These are phyloP conservation scores for Coprinellus micaceus DNA, from an alignment of 768 basidiomycete genomes.

Conservation along the genomic window DNA sequence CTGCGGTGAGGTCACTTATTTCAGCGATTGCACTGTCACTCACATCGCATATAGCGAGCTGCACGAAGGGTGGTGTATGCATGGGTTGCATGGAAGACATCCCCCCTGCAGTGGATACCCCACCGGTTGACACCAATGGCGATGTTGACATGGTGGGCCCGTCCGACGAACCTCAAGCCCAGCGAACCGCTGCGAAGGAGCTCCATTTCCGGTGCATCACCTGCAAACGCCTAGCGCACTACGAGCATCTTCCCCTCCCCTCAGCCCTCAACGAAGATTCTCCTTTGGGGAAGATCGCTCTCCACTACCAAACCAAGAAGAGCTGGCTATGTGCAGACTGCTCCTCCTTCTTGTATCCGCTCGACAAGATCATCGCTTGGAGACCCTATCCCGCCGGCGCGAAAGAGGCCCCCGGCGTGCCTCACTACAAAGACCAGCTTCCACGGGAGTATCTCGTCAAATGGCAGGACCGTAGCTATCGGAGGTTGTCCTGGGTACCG, in stretches of 20 bases:
- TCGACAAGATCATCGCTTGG: conserved; percentile 93
- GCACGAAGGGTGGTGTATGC: conserved; percentile 74
- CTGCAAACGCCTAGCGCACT: conserved; percentile 83
- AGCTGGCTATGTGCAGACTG: conserved; percentile 79
- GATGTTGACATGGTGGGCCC: conserved; percentile 36
- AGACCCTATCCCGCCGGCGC: conserved; percentile 71
- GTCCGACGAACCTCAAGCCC: conserved; percentile 9
- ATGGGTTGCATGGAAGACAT: conserved; percentile 67
- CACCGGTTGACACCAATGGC: conserved; percentile 2
- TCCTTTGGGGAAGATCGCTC: conserved; percentile 45
- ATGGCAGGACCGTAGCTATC: conserved; percentile 77
- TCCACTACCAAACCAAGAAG: conserved; percentile 51
- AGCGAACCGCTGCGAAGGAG: conserved; percentile 25
- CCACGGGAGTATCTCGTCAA: conserved; percentile 95
- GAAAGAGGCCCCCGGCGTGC: conserved; percentile 45
- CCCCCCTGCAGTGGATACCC: neutral
- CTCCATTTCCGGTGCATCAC: conserved; percentile 79
- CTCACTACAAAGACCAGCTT: conserved; percentile 55
- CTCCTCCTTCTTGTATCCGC: conserved; percentile 57
- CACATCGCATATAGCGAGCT: conserved; percentile 36
- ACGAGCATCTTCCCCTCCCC: conserved; percentile 62
- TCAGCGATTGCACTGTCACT: neutral
- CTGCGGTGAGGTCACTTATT: conserved; percentile 42
- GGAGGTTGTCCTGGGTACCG: conserved; percentile 83
- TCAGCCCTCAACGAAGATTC: conserved; percentile 30